phyloP scores from a whole-genome alignment of 2,329 filamentous ascomycete genomes.

The Botrytis sinoallii region DNA sequence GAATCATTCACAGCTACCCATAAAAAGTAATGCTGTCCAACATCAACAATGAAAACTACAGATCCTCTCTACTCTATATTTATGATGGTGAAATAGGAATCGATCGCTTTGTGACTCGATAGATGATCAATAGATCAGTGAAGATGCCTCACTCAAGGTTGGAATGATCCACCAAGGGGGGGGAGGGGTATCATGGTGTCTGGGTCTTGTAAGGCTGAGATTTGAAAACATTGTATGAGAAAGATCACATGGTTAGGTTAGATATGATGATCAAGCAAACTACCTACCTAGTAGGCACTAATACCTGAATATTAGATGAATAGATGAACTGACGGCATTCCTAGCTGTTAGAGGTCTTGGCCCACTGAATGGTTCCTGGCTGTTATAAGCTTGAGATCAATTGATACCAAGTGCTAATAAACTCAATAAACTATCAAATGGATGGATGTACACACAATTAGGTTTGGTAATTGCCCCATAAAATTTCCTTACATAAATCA shows the following conservation, averaged over 20 bases:
- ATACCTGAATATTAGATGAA: not conserved
- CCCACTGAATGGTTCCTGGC: not conserved
- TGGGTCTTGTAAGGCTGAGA: not conserved
- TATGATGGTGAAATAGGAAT: not conserved
- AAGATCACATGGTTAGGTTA: not conserved
- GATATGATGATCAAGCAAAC: not conserved
- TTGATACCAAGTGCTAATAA: too few relatives aligned
- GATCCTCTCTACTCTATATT: not conserved
- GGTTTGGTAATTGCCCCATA: not conserved
- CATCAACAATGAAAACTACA: slow-evolving; percentile 1
- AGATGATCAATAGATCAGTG: not conserved
- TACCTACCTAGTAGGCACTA: not conserved
- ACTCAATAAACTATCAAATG: not conserved
- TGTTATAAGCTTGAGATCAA: not conserved
- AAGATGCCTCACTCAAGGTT: too few relatives aligned
- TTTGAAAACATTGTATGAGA: not conserved
- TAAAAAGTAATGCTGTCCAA: slow-evolving; percentile 13
- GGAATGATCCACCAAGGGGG: not conserved
- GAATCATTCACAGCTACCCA: slow-evolving; percentile 13
- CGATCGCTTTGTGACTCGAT: not conserved
- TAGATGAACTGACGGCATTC: not conserved
- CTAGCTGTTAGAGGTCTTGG: not conserved
- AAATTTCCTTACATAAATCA: not conserved
- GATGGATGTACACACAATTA: not conserved
- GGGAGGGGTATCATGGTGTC: not conserved